A percentile compares a stretch with the other conserved stretches of the same genome.
These are phyloP conservation scores for Xylariaceae sp. DNA, from an alignment of 2,329 filamentous ascomycete genomes.

Conservation along the genomic window DNA sequence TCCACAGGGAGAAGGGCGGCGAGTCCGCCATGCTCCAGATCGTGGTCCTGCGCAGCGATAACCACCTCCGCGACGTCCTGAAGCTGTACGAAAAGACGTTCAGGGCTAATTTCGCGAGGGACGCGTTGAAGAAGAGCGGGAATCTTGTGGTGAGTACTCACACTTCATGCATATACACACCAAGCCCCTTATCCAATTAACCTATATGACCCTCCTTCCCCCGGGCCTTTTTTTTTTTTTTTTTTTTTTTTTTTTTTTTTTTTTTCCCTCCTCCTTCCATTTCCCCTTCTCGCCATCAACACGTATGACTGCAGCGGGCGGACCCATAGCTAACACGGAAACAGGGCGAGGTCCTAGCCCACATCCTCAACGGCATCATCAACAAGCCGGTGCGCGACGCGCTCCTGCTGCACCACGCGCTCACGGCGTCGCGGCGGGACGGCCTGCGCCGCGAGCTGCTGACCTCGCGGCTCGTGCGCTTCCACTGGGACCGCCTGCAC, in stretches of 20 bases:
- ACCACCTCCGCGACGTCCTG: constrained; percentile 79
- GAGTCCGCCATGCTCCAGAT: constrained; percentile 88
- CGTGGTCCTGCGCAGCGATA: constrained; percentile 77
- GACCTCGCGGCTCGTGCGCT: constrained; percentile 81
- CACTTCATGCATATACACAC: background rate
- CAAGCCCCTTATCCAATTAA: background rate
- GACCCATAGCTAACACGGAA: constrained; percentile 7
- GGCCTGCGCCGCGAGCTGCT: constrained; percentile 79
- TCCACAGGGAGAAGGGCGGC: constrained; percentile 76
- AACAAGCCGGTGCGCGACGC: constrained; percentile 94
- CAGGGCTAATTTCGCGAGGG: constrained; percentile 80
- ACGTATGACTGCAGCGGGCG: background rate
- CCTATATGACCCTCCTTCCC: background rate
- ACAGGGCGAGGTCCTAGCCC: constrained; percentile 90
- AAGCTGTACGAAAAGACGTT: constrained; percentile 74
- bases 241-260: constrained; percentile 5
- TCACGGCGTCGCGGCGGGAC: constrained; percentile 73
- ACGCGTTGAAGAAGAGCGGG: constrained; percentile 83
- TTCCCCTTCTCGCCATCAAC: background rate
- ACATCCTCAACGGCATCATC: constrained; percentile 95
- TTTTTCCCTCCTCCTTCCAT: background rate
- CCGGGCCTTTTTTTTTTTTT: constrained; percentile 1
- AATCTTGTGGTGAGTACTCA: constrained; percentile 80
- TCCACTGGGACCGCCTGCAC: constrained; percentile 90
- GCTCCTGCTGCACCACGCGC: constrained; percentile 85